Conservation (phyloP, 2,329 filamentous ascomycete genomes). For the Aspergillus clavatus region DNA sequence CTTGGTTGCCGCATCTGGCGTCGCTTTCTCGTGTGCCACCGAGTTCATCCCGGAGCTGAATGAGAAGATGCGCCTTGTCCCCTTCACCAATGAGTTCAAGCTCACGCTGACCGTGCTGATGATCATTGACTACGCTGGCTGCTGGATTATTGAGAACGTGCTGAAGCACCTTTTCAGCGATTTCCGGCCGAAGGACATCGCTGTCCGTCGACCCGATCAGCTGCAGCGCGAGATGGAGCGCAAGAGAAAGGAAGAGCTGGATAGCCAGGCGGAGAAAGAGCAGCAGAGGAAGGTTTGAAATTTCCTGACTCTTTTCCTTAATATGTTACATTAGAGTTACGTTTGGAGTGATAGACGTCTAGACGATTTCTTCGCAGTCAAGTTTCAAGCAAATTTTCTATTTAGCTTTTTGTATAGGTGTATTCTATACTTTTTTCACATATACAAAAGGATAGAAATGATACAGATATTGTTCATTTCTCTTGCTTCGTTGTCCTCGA, state of each 20-base stretch:
- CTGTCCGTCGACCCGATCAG: slow-evolving; percentile 79
- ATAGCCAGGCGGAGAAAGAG: slow-evolving; percentile 39
- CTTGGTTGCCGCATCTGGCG: slow-evolving; percentile 78
- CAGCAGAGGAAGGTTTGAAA: slow-evolving; percentile 25
- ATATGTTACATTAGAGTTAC: slow-evolving; percentile 3
- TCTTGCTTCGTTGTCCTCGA: too few species aligned
- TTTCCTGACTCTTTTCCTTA: slow-evolving; percentile 2
- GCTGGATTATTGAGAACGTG: slow-evolving; percentile 79
- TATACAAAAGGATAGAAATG: background rate
- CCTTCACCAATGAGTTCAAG: slow-evolving; percentile 87
- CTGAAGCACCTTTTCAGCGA: slow-evolving; percentile 86
- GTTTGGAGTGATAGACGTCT: slow-evolving; percentile 1
- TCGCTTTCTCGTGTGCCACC: slow-evolving; percentile 90
- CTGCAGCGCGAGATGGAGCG: slow-evolving; percentile 68
- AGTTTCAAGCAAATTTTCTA: too few species aligned
- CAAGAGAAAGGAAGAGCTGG: slow-evolving; percentile 55
- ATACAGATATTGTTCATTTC: background rate
- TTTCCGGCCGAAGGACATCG: slow-evolving; percentile 90
- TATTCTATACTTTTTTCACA: background rate
- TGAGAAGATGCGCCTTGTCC: slow-evolving; percentile 84
- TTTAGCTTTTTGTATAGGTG: background rate
- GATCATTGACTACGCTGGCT: slow-evolving; percentile 80
- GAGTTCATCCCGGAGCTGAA: slow-evolving; percentile 96
- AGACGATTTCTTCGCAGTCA: background rate
- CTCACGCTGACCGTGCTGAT: slow-evolving; percentile 76